Evolutionary conservation across 805 yeast species (phyloP), one percentile per base, ranked within the genome.

Genomic region (Ogataea saltuana): DNA sequence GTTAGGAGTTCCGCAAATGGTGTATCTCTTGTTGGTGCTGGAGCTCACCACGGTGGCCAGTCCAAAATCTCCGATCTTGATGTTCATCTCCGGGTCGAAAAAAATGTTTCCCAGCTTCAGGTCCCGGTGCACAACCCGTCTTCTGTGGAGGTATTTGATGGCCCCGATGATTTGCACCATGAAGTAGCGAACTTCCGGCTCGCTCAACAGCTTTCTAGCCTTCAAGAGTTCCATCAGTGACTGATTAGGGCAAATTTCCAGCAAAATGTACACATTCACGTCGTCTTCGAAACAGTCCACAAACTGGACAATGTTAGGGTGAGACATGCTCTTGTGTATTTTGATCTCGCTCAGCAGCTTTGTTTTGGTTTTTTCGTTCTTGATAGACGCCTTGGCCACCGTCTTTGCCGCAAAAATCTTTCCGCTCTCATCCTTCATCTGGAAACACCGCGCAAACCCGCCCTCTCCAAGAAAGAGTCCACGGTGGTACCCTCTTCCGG

Each of bases 1-100:
- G 68, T 93, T 93, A 47, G 99, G 99, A 18, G 99, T 93, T 42
- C 99, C 99, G 67, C 99, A 93, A 43, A 93, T 88, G 33, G 99
- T 91, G 62, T 83, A 86, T 59, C 91, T 88, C 52, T 91, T 81
- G 39, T 87, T 87, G 45, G 75, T 76, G 22, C 76, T 71, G 6
- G 61, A 44, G 32, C 85, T 85, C 49, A 93, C 74, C n/a, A 88
- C 85, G 1, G 97, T 89, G n/a, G 99, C 99, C 47, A 93, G 75
- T 23, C 99, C 99, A 69, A 93, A 93, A 65, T 93, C 99, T 51
- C 99, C 99, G 49, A 93, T 85, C 64, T 93, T 93, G 59, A 91
- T 76, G 65, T 89, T 88, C 96, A 91, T 93, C 35, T 87, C 76
- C 8, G 88, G 86, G 63, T 93, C 99, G 55, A 93, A 84, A 66